A percentile compares a stretch with the other conserved stretches of the same genome.
Evolutionary conservation across 257 asterid species (phyloP).

Genomic region (Asclepias syriaca): DNA sequence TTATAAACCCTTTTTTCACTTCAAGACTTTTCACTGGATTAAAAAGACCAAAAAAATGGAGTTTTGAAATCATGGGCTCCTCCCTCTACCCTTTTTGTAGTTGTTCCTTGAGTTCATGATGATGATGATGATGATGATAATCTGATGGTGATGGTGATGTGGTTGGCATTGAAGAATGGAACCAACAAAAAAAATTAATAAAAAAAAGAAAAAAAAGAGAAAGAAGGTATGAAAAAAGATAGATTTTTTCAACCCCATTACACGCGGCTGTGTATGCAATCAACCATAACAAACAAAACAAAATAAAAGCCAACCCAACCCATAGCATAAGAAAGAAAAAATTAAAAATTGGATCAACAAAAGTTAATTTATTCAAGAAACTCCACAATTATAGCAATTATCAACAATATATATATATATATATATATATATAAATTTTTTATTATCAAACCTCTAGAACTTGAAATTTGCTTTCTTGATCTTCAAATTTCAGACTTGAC

Average conservation of each 20-base stretch:
- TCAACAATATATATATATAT: too few species aligned
- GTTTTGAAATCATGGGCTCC: constrained; percentile 3
- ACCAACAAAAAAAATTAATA: not conserved
- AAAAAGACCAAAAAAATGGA: not conserved
- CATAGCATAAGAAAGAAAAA: too few species aligned
- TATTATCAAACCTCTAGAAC: too few species aligned
- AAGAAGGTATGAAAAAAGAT: constrained; percentile 1
- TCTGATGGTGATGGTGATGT: not conserved
- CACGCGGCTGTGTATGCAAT: not conserved
- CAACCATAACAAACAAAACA: not conserved
- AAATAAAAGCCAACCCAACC: not conserved
- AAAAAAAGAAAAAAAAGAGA: not conserved
- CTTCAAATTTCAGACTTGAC: too few species aligned
- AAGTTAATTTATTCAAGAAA: not conserved
- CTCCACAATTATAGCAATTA: not conserved
- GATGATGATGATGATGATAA: not conserved
- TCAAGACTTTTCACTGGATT: not conserved
- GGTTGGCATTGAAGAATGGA: constrained; percentile 1
- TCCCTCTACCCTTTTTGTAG: not conserved
- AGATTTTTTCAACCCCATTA: constrained; percentile 7
- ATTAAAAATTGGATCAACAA: not conserved
- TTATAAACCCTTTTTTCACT: not conserved
- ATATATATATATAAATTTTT: too few species aligned
- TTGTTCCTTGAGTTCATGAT: not conserved
- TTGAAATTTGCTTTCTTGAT: too few species aligned